A percentile compares a stretch with the other conserved stretches of the same genome.
Conservation (phyloP, 306 rosid species). For the Cotoneaster glaucophyllus region DNA sequence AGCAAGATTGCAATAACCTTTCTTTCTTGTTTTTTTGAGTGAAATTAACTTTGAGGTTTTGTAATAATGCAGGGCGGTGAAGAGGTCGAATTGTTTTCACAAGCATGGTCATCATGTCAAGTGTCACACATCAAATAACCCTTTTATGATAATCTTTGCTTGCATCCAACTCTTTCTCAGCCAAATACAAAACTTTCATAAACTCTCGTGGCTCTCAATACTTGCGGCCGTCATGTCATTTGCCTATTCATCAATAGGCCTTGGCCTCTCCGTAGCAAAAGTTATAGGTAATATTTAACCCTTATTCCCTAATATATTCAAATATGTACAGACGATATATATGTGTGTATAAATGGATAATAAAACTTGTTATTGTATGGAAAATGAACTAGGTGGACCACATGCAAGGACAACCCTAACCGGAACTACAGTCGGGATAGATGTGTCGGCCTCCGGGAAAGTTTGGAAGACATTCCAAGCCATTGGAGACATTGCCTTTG, state of each 20-base stretch:
- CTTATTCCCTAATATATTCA: too few species aligned
- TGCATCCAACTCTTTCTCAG: slow-evolving; percentile 68
- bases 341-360: too few species aligned
- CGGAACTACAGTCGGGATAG: slow-evolving; percentile 79
- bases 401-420: slow-evolving; percentile 56
- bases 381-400: slow-evolving; percentile 22
- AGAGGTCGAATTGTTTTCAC: slow-evolving; percentile 80
- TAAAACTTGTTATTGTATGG: neutral
- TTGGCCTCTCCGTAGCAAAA: slow-evolving; percentile 80
- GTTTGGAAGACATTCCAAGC: slow-evolving; percentile 84
- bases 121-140: slow-evolving; percentile 56
- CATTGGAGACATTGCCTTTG: slow-evolving; percentile 92
- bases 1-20: too few species aligned
- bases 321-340: too few species aligned
- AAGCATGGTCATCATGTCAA: slow-evolving; percentile 57
- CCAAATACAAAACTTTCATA: slow-evolving; percentile 77
- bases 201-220: slow-evolving; percentile 91
- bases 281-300: slow-evolving; percentile 29
- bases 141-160: slow-evolving; percentile 68
- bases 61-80: slow-evolving; percentile 61
- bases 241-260: slow-evolving; percentile 84
- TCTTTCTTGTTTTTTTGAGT: neutral
- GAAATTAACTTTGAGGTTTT: neutral
- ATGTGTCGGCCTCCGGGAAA: slow-evolving; percentile 67
- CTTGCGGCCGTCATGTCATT: slow-evolving; percentile 99